Percentiles rank a stretch among this genome's conserved stretches.
These are phyloP conservation scores for Aspergillus latus DNA, from an alignment of 2,329 filamentous ascomycete genomes.

Conservation along the genomic window DNA sequence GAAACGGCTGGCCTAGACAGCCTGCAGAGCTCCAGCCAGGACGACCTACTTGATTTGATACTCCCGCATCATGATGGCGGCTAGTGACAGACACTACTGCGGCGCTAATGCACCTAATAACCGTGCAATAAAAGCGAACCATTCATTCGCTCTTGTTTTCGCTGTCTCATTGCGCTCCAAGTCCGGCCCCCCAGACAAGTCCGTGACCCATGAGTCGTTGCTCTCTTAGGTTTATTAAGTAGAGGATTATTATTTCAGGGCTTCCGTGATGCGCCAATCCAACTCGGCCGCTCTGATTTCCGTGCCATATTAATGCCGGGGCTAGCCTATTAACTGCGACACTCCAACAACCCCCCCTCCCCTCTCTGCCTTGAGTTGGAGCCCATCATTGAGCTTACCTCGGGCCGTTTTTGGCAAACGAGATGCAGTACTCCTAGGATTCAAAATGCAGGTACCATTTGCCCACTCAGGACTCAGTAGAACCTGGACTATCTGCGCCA, in stretches of 20 bases:
- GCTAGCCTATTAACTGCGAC: too few relatives aligned
- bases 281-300: too few relatives aligned
- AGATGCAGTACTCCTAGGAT: too few relatives aligned
- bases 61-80: background rate
- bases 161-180: background rate
- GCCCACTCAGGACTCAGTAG: too few relatives aligned
- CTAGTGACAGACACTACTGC: background rate
- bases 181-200: background rate
- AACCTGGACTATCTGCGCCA: too few relatives aligned
- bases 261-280: too few relatives aligned
- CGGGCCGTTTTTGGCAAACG: background rate
- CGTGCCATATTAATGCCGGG: too few relatives aligned
- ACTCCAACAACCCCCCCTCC: background rate
- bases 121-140: background rate
- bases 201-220: background rate
- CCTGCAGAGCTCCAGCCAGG: background rate
- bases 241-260: too few relatives aligned
- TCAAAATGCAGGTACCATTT: background rate
- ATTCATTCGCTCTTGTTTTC: background rate
- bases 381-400: background rate
- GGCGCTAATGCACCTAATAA: background rate
- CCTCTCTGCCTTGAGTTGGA: too few relatives aligned
- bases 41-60: background rate
- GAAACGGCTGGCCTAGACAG: background rate
- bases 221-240: background rate